Percentiles rank a stretch among this genome's conserved stretches.
phyloP scores from a whole-genome alignment of 148 eudicot species.

The Vaccinium corymbosum region DNA sequence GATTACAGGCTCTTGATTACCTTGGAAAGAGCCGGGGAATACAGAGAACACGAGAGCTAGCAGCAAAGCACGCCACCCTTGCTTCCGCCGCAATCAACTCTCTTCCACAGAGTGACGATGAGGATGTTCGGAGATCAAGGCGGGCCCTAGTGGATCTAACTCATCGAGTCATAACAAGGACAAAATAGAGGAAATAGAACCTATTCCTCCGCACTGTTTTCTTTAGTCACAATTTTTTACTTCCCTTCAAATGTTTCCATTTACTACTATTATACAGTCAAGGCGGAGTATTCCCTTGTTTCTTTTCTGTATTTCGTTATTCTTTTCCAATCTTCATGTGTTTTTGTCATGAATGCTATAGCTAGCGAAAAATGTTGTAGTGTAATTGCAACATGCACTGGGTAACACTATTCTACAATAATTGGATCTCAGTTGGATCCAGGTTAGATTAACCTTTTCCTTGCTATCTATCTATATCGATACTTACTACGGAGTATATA shows the following conservation, averaged over 20 bases:
- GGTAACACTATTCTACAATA: background rate
- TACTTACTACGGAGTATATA: too few relatives aligned
- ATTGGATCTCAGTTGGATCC: background rate
- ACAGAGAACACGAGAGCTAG: constrained; percentile 72
- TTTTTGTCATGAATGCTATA: background rate
- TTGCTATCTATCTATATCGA: too few relatives aligned
- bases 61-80: constrained; percentile 65
- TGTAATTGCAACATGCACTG: background rate
- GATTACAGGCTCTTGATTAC: constrained; percentile 71
- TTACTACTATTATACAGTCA: too few relatives aligned
- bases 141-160: constrained; percentile 82
- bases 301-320: background rate
- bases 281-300: background rate
- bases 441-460: too few relatives aligned
- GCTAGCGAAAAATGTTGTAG: background rate
- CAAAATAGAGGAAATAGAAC: constrained; percentile 37
- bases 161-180: constrained; percentile 70
- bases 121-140: constrained; percentile 70
- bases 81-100: constrained; percentile 77
- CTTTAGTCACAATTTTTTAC: background rate
- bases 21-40: constrained; percentile 80
- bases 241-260: background rate
- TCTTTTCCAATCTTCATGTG: background rate
- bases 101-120: constrained; percentile 66
- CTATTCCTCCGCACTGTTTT: background rate